Percentiles rank a stretch among this genome's conserved stretches.
phyloP scores from a whole-genome alignment of 2,329 filamentous ascomycete species.

The Cladosporium sp. region DNA sequence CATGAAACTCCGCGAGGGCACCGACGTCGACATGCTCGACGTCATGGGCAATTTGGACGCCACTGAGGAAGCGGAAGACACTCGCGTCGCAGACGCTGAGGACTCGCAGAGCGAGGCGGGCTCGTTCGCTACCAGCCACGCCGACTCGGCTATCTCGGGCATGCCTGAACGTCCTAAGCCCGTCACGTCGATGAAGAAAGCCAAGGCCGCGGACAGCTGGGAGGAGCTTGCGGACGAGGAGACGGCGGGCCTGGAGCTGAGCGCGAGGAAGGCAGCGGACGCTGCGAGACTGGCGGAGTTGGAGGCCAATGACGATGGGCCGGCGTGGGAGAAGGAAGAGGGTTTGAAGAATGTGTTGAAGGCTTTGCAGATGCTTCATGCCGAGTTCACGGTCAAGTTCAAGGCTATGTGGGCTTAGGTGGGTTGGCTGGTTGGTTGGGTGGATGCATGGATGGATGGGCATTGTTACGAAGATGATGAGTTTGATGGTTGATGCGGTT shows the following conservation, averaged over 20 bases:
- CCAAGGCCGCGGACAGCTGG: conserved; percentile 12
- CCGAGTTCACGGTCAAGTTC: conserved; percentile 62
- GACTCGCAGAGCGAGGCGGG: conserved; percentile 19
- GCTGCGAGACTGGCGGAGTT: conserved; percentile 4
- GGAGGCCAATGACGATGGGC: conserved; percentile 1
- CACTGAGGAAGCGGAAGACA: conserved; percentile 44
- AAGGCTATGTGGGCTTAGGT: conserved; percentile 51
- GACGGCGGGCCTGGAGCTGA: conserved; percentile 6
- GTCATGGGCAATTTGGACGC: conserved; percentile 50
- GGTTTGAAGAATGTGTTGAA: conserved; percentile 12
- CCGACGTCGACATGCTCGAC: conserved; percentile 49
- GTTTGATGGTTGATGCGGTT: too few species aligned
- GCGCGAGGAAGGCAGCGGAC: conserved; percentile 10
- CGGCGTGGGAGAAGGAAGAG: conserved; percentile 13
- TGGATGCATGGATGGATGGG: neutral
- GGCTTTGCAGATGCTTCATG: conserved; percentile 12
- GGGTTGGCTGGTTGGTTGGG: too few species aligned
- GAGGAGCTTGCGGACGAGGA: conserved; percentile 12
- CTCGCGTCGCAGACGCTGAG: conserved; percentile 34
- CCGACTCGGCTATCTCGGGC: conserved; percentile 25
- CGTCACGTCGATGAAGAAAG: conserved; percentile 33
- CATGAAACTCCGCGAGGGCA: conserved; percentile 45
- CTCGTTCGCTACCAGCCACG: conserved; percentile 22
- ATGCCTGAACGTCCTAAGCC: conserved; percentile 26
- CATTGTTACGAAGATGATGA: too few species aligned